Evolutionary conservation across 306 rosid genomes (phyloP).

Genomic region (Fagus sylvatica): DNA sequence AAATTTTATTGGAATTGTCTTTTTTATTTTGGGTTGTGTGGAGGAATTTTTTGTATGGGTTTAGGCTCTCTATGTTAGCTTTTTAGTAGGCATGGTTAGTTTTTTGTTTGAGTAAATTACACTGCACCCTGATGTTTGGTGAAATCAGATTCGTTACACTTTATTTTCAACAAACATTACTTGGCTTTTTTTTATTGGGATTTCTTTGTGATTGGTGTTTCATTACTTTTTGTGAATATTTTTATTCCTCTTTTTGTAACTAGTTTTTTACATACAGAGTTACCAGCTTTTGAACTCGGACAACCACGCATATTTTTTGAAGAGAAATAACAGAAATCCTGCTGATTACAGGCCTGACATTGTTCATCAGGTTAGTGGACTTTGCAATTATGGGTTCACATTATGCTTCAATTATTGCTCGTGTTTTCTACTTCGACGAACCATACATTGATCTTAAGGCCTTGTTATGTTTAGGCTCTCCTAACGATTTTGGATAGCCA

Average conservation of each 20-base stretch:
- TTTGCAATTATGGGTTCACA: background rate
- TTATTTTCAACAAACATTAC: too few relatives aligned
- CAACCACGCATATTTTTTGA: slow-evolving; percentile 64
- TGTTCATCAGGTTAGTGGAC: too few relatives aligned
- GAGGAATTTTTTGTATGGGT: too few relatives aligned
- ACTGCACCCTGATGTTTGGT: too few relatives aligned
- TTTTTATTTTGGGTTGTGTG: background rate
- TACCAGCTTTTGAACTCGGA: slow-evolving; percentile 80
- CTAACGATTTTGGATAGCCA: slow-evolving; percentile 76
- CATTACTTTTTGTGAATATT: background rate
- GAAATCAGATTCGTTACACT: too few relatives aligned
- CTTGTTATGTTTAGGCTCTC: slow-evolving; percentile 56
- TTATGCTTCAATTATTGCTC: background rate
- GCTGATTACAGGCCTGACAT: too few relatives aligned
- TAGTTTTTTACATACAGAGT: slow-evolving; percentile 35
- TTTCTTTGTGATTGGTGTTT: too few relatives aligned
- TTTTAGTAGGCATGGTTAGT: too few relatives aligned
- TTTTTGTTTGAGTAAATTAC: too few relatives aligned
- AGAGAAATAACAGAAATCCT: slow-evolving; percentile 40
- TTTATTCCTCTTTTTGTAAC: background rate
- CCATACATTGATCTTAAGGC: background rate
- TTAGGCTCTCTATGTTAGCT: too few relatives aligned
- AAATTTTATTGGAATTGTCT: background rate
- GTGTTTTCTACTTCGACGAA: background rate
- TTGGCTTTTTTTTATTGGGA: background rate